phyloP scores from a whole-genome alignment of 257 asterid species.

The Eucommia ulmoides region DNA sequence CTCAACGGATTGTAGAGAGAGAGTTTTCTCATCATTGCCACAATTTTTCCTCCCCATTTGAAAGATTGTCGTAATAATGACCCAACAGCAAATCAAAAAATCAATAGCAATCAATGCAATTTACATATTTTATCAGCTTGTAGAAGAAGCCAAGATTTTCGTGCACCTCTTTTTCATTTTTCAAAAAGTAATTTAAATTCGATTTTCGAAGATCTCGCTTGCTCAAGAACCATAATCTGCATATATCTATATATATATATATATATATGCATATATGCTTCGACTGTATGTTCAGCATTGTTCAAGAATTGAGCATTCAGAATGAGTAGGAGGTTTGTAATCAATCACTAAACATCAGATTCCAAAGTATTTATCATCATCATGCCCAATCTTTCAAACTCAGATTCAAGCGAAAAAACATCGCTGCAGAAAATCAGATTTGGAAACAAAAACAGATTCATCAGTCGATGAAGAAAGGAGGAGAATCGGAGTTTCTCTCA shows the following conservation, averaged over 20 bases:
- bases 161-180: background rate
- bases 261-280: too few species aligned
- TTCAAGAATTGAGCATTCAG: slow-evolving; percentile 22
- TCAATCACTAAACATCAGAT: slow-evolving; percentile 24
- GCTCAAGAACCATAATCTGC: background rate
- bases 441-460: background rate
- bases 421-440: background rate
- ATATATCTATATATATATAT: too few species aligned
- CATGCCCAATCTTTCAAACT: slow-evolving; percentile 8
- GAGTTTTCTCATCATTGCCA: slow-evolving; percentile 65
- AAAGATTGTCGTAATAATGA: background rate
- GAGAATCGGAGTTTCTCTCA: slow-evolving; percentile 37
- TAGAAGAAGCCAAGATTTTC: background rate
- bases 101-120: background rate
- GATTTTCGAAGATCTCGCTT: background rate
- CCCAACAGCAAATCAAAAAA: background rate
- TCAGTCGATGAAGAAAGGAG: background rate
- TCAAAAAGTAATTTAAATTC: background rate
- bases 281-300: too few species aligned
- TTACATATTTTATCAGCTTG: background rate
- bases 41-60: slow-evolving; percentile 16
- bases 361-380: slow-evolving; percentile 15
- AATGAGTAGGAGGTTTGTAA: slow-evolving; percentile 36
- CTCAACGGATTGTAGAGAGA: slow-evolving; percentile 17
- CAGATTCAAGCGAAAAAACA: background rate